Base-by-base conservation (phyloP, 768 basidiomycete genomes). In the Tylopilus intermedius region DNA sequence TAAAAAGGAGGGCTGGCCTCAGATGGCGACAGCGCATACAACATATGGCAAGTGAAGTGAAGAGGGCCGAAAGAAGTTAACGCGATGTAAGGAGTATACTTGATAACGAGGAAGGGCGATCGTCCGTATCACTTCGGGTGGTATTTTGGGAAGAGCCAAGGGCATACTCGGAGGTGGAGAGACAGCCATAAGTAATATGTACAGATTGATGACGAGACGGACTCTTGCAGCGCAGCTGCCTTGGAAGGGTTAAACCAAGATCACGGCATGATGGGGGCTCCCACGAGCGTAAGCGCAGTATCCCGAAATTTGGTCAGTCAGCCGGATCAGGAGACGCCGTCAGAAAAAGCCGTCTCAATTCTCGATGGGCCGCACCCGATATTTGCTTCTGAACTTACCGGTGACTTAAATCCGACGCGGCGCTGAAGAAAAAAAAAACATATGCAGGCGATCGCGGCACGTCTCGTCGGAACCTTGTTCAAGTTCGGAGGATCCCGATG, bases 121-220 rank as follows among this genome's bases (percentile, higher is more conserved):
- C 24, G 70, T 66, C 46, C 72, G 70, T 33, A 76, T 56, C 21
- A 72, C 55, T 54, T 71, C 65, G 13, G 58, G 65, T n/a, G 72
- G 67, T 39, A 64, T 62, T 30, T 67, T 55, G 45, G 71, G 56
- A 29, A 72, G 55, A 53, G 67, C 60, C 44, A 50, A 50, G 54
- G 67, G 51, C 74, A 77, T 75, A 32, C 62, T 61, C 52, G 51
- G 47, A 61, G 54, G 46, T 55, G 51, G 53, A 51, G 54, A 38
- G 32, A 56, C 32, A 51, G 45, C 47, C 52, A 57, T 59, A 51
- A 50, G 53, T 43, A 60, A 60, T 69, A 64, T 62, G 58, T 55
- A 58, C 47, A 4, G 54, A 58, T 58, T 57, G 47, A 67, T 59
- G 58, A 55, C 47, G 38, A 50, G 58, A 63, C 66, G 70, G 69